Evolutionary conservation across 2,329 filamentous ascomycete species (phyloP).

Genomic region (Neophaeococcomyces aloes): DNA sequence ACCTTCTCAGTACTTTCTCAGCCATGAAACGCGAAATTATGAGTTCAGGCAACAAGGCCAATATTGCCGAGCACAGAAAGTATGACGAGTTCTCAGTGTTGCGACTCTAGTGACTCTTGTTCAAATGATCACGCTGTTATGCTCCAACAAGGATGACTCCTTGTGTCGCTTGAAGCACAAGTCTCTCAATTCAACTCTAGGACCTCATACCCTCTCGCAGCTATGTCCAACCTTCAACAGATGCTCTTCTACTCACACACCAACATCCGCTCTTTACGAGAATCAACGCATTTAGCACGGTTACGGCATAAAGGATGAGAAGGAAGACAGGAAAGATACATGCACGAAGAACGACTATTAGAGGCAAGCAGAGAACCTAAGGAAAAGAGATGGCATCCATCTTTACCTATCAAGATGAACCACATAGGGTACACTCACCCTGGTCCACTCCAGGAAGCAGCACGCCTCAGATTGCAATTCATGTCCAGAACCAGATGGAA

Average conservation of each 20-base stretch:
- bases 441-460: slow-evolving; percentile 57
- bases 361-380: background rate
- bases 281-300: slow-evolving; percentile 3
- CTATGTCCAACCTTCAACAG: slow-evolving; percentile 41
- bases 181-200: background rate
- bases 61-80: background rate
- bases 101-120: too few species aligned
- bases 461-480: slow-evolving; percentile 27
- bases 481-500: slow-evolving; percentile 20
- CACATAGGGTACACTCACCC: slow-evolving; percentile 77
- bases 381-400: slow-evolving; percentile 66
- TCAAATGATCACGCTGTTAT: too few species aligned
- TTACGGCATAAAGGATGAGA: slow-evolving; percentile 11
- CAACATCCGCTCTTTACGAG: slow-evolving; percentile 37
- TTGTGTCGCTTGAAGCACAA: background rate
- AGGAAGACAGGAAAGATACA: background rate
- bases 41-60: background rate
- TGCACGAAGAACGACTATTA: background rate
- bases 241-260: slow-evolving; percentile 41
- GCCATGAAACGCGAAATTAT: background rate
- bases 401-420: slow-evolving; percentile 87
- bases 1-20: background rate
- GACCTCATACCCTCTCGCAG: background rate
- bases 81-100: background rate
- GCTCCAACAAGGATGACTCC: slow-evolving; percentile 1